Percentiles rank a stretch among this genome's conserved stretches.
Evolutionary conservation across 1,284 basidiomycete species (phyloP).

Genomic region (Rhodotorula sp.): DNA sequence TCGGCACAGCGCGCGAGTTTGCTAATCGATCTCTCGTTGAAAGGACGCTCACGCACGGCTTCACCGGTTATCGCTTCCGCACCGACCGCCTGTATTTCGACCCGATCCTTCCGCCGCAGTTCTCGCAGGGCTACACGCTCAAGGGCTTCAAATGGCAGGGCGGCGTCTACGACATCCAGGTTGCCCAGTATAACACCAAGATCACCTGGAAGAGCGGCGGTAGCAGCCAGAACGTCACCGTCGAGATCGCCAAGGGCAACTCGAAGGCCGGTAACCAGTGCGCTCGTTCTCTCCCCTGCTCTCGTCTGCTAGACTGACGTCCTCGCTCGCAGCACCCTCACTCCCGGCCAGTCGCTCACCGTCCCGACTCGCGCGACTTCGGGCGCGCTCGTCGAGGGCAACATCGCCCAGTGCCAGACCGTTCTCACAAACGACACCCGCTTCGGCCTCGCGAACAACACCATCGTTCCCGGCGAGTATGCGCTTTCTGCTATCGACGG

Average conservation of each 20-base stretch:
- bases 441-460: slow-evolving; percentile 17
- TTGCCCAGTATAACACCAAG: slow-evolving; percentile 31
- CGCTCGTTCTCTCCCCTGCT: background rate
- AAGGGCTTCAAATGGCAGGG: slow-evolving; percentile 40
- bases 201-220: slow-evolving; percentile 16
- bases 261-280: slow-evolving; percentile 34
- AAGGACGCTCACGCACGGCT: slow-evolving; percentile 43
- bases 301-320: background rate
- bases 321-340: slow-evolving; percentile 13
- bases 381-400: slow-evolving; percentile 32
- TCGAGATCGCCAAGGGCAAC: slow-evolving; percentile 32
- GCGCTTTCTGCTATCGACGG: slow-evolving; percentile 44
- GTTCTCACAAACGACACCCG: slow-evolving; percentile 24
- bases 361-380: slow-evolving; percentile 22
- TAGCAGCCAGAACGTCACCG: slow-evolving; percentile 14
- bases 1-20: too few species aligned
- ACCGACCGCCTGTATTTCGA: slow-evolving; percentile 40
- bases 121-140: slow-evolving; percentile 40
- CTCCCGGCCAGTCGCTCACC: slow-evolving; percentile 15
- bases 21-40: background rate
- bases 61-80: slow-evolving; percentile 42
- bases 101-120: slow-evolving; percentile 42
- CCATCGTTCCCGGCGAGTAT: slow-evolving; percentile 41
- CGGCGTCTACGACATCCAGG: slow-evolving; percentile 35
- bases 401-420: slow-evolving; percentile 42